Base-by-base conservation (phyloP, 805 yeast species). In the Candida ponderosae region DNA sequence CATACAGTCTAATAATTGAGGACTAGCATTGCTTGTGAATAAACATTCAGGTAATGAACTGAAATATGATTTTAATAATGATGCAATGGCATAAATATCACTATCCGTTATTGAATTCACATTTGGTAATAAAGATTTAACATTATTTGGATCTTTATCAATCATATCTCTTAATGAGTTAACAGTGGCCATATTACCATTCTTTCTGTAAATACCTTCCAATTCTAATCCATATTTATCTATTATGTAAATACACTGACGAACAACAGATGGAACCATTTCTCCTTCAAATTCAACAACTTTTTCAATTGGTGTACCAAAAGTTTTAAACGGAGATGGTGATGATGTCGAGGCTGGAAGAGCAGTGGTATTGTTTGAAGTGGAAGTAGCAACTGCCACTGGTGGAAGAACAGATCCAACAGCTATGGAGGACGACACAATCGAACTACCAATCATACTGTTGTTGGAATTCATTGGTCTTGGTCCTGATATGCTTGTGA, bases 161-260 rank as follows among this genome's bases (percentile, higher is more conserved):
- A 90, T 82, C 34, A 79, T 68, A 17, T 76, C 81, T 47, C 73
- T 77, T 43, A 90, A 63, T 42, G 79, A 83, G 46, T 81, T 81
- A 11, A 93, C 80, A 30, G 83, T 81, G 7, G 79, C 59, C 31
- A 74, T 76, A 56, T 82, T 85, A 0, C 96, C 96, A 37, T 84
- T 79, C 26, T 86, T 78, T 39, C 97, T 70, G 57, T 93, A 93
- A 27, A 93, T 80, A 1, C 97, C 97, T 55, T 88, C 97, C 26
- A 84, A 65, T 36, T 85, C 81, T 29, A 82, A 57, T 2, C 99
- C 99, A 55, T 82, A 79, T 30, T 70, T 71, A 53, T 93, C 97
- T 27, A 93, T 79, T 7, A 89, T 81, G 44, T 79, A 81, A 36
- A 90, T 83, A 66, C 97, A 89, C 53, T 81, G 85, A 44, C 81